A percentile compares a stretch with the other conserved stretches of the same genome.
Evolutionary conservation across 2,329 filamentous ascomycete genomes (phyloP).

Genomic region (Massarina eburnea): DNA sequence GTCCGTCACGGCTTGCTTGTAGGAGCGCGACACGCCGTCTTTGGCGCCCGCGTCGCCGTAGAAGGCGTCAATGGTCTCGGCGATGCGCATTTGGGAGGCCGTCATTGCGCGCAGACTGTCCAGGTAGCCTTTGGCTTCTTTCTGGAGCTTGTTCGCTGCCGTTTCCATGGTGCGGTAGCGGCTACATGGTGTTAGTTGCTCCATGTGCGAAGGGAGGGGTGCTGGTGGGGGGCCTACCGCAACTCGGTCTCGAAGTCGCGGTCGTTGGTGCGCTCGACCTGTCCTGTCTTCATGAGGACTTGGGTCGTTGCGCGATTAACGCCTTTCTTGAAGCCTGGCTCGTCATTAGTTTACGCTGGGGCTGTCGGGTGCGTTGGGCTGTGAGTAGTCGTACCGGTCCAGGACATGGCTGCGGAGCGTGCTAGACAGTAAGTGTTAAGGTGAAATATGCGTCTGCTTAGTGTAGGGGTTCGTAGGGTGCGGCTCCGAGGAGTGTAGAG

Average conservation of each 20-base stretch:
- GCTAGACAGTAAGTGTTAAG: conserved; percentile 2
- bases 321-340: conserved; percentile 87
- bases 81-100: conserved; percentile 97
- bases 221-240: conserved; percentile 55
- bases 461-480: background rate
- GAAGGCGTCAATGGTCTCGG: conserved; percentile 98
- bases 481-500: background rate
- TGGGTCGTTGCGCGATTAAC: conserved; percentile 98
- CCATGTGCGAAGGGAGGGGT: conserved; percentile 1
- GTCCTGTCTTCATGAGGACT: conserved; percentile 99
- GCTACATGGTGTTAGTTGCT: conserved; percentile 52
- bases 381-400: conserved; percentile 58
- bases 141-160: conserved; percentile 87
- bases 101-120: conserved; percentile 98
- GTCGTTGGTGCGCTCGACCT: conserved; percentile 98
- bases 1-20: conserved; percentile 98
- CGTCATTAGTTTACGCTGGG: conserved; percentile 20
- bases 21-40: conserved; percentile 93
- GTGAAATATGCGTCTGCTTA: background rate
- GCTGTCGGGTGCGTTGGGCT: conserved; percentile 3
- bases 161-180: conserved; percentile 98
- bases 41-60: conserved; percentile 94
- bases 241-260: conserved; percentile 98
- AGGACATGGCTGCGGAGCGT: conserved; percentile 41
- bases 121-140: conserved; percentile 96